Base-by-base conservation (phyloP, 352 stramenopile genomes). In the Pythium folliculosum region DNA sequence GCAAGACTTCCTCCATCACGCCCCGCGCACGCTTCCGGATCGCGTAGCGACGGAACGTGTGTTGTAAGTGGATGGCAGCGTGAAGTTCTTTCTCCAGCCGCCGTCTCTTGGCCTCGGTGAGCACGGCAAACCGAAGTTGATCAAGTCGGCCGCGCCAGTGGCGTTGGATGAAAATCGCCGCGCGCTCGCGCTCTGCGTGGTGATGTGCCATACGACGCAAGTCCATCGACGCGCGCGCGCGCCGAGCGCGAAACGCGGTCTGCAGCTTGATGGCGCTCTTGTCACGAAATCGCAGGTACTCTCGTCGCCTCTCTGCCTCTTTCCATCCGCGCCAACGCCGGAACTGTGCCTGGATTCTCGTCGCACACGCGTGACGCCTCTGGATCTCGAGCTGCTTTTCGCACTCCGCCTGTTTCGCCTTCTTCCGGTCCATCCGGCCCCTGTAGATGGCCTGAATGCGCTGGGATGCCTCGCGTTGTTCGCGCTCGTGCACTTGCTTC, bases 391-490 rank as follows among this genome's bases (percentile, higher is more conserved):
- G 70, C 17, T 65, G 68, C 14, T 81, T 72, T 16, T 80, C 63
- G 5, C 72, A 53, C 17, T 77, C 69, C 0, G 81, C 66, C 49
- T 76, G 65, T 10, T 71, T 72, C 1, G 76, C 84, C 43, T 78
- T 60, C 60, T 79, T 77, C 1, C 84, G 77, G 45, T 72, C 86
- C 14, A 75, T 60, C 2, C 78, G 77, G 9, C 82, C 82, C 7
- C 84, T 81, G 59, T 86, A 84, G 7, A 84, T 72, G 23, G 78
- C 69, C 45, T 94, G 86, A 32, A 92, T 88, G 9, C 77, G 72
- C 3, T 81, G 67, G 10, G 75, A 79, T 9, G 81, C 84, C 21
- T 77, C 58, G 0, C 58, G 72, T 49, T 91, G 60, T 63, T 85
- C 37, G 43, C 62, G 10, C 27, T 76, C 30, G n/a, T 63, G 48